Base-by-base conservation (phyloP, 129 eudicot species). In the sunflower (Helianthus annuus) region DNA sequence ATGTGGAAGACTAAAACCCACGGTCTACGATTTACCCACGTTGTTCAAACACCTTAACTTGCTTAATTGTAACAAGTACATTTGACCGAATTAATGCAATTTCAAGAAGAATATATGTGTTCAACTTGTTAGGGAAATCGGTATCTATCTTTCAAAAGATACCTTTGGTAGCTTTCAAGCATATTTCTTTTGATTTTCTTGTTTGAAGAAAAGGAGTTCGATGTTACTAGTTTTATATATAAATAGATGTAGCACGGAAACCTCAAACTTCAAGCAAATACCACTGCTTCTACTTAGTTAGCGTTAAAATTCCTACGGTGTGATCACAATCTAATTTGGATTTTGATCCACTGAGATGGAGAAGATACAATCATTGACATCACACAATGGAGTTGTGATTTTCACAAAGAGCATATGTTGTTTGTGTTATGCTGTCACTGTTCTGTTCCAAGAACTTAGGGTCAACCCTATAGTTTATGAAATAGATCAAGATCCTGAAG, bases 331-430 rank as follows among this genome's bases (percentile, higher is more conserved):
- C 73, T 17, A 27, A 40, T 29, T 52, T 48, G 40, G 67, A 67
- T 68, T 88, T 82, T 63, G 77, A 82, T 82, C 75, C 9, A 27
- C 56, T 48, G 59, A 67, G 52, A 89, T 89, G 96, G 96, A 89
- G 62, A 89, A 84, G 78, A 81, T 89, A 58, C 51, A 58, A 52
- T 59, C 71, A 58, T 19, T 89, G 73, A 69, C 80, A 66, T 86
- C 93, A 11, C 85, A 89, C 19, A 82, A 89, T 27, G 90, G 93
- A 57, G 81, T 89, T 1, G 75, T 89, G 80, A 79, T 89, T 7
- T 87, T 89, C 77, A 86, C 90, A 80, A 89, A 89, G 80, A 89
- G 90, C 81, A 89, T 84, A 0, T 89, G 96, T 71, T 89, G 96
- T 82, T 76, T 89, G 84, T 80, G 93, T 78, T 89, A 89, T 72